Conservation (phyloP, 2,329 filamentous ascomycete genomes). For the Cercospora berteroae region DNA sequence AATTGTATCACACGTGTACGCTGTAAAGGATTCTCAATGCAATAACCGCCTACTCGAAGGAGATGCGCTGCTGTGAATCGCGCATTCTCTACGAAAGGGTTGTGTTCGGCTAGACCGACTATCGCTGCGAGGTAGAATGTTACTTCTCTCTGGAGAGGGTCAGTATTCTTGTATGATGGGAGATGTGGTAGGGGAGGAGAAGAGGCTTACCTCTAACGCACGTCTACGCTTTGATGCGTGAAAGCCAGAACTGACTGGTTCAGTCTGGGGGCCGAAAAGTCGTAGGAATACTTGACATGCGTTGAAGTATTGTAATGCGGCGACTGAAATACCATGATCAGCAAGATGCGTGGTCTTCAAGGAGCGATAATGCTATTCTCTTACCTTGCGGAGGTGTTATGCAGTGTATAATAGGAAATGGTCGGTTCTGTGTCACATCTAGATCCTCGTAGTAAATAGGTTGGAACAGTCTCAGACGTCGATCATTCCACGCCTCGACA, state of each 20-base stretch:
- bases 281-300: conserved; percentile 35
- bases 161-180: neutral
- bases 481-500: conserved; percentile 25
- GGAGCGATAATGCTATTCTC: neutral
- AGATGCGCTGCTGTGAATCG: conserved; percentile 29
- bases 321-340: conserved; percentile 23
- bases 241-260: conserved; percentile 22
- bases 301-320: conserved; percentile 40
- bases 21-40: conserved; percentile 24
- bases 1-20: conserved; percentile 21
- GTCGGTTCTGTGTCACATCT: conserved; percentile 17
- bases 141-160: conserved; percentile 20
- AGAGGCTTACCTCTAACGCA: conserved; percentile 18
- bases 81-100: conserved; percentile 28
- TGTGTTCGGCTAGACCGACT: conserved; percentile 27
- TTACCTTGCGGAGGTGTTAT: conserved; percentile 36
- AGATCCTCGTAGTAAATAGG: conserved; percentile 32
- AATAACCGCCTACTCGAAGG: conserved; percentile 26
- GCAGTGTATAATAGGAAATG: conserved; percentile 37
- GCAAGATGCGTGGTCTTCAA: neutral
- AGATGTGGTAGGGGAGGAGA: neutral
- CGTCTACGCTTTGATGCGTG: conserved; percentile 22
- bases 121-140: conserved; percentile 22
- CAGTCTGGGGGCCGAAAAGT: conserved; percentile 19
- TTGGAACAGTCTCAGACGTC: conserved; percentile 27